Conservation (phyloP, 345 rosid species). For the Pistacia vera region DNA sequence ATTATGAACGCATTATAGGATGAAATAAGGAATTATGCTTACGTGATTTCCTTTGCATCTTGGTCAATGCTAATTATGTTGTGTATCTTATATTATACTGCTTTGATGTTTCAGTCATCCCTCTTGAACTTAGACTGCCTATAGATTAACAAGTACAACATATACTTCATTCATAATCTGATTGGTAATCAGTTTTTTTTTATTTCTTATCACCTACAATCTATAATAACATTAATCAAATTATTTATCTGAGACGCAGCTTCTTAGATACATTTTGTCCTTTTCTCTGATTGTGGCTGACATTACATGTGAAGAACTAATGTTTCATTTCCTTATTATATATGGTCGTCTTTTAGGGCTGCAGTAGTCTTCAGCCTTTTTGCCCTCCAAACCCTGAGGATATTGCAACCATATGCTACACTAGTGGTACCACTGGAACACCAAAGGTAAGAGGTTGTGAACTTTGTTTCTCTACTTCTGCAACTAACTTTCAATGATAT, state of each 20-base stretch:
- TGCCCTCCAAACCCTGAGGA: slow-evolving; percentile 79
- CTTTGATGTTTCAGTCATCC: background rate
- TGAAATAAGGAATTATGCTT: background rate
- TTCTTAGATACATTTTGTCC: slow-evolving; percentile 1
- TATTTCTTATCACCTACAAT: background rate
- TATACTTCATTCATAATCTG: background rate
- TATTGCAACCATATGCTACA: slow-evolving; percentile 93
- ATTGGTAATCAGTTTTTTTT: background rate
- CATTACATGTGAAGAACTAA: slow-evolving; percentile 13
- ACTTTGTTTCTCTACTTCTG: slow-evolving; percentile 24
- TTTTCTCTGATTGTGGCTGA: slow-evolving; percentile 11
- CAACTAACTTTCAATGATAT: slow-evolving; percentile 18
- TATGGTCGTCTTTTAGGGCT: slow-evolving; percentile 63
- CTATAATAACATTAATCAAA: slow-evolving; percentile 4
- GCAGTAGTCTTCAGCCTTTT: slow-evolving; percentile 64
- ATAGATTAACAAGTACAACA: background rate
- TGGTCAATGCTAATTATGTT: background rate
- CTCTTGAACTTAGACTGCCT: background rate
- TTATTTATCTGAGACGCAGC: slow-evolving; percentile 3
- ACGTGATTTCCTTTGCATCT: background rate
- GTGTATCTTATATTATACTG: background rate
- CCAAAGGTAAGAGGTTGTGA: slow-evolving; percentile 63
- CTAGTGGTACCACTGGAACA: slow-evolving; percentile 97
- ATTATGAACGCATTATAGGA: background rate
- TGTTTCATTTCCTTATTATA: slow-evolving; percentile 14